Conservation (phyloP, 345 rosid species). For the Salix purpurea region DNA sequence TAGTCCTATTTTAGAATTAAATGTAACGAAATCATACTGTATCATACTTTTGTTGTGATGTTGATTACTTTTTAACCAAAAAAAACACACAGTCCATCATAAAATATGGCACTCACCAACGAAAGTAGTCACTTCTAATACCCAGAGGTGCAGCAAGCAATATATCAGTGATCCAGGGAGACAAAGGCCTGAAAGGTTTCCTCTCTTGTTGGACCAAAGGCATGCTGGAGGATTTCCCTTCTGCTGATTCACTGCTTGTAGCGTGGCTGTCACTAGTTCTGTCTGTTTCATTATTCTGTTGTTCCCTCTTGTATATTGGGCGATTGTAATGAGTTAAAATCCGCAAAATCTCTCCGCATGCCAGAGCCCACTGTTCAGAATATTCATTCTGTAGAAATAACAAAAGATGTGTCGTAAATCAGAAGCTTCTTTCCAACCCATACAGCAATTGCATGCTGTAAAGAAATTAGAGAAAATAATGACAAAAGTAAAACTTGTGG, state of each 20-base stretch:
- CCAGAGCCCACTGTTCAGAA: conserved; percentile 98
- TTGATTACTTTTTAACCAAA: background rate
- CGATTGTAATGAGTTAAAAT: conserved; percentile 95
- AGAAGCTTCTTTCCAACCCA: background rate
- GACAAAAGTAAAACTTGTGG: background rate
- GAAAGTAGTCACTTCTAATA: conserved; percentile 91
- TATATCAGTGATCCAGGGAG: conserved; percentile 94
- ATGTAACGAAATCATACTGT: background rate
- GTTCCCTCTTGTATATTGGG: conserved; percentile 78
- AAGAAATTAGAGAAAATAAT: background rate
- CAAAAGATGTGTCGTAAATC: background rate
- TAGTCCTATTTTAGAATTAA: background rate
- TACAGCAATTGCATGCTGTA: conserved; percentile 1
- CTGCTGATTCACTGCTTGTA: conserved; percentile 37
- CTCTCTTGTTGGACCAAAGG: conserved; percentile 64
- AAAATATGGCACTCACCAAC: conserved; percentile 60
- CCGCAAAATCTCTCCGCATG: conserved; percentile 93
- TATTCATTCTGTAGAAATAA: conserved; percentile 65
- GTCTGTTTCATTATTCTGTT: conserved; percentile 48
- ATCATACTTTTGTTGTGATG: background rate
- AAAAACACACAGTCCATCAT: background rate
- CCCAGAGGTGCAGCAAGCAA: conserved; percentile 92
- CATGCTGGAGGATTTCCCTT: conserved; percentile 34
- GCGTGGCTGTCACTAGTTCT: conserved; percentile 41
- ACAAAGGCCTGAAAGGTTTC: conserved; percentile 85